Percentiles rank a stretch among this genome's conserved stretches.
These are phyloP conservation scores for Cordyceps cicadae DNA, from an alignment of 2,329 filamentous ascomycete genomes.

Conservation along the genomic window DNA sequence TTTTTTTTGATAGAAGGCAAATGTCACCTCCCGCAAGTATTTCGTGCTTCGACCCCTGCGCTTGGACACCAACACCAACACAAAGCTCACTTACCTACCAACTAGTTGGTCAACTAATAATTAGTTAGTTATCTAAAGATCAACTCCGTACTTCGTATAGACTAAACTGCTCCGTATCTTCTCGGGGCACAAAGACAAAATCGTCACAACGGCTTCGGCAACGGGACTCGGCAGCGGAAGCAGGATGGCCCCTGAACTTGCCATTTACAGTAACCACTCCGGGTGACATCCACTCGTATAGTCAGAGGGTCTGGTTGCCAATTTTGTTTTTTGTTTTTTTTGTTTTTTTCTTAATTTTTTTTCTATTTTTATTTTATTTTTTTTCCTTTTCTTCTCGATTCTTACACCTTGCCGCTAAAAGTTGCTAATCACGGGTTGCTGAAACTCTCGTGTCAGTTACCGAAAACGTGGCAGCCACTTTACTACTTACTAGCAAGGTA, in stretches of 20 bases:
- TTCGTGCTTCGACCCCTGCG: background rate
- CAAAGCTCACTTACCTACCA: no score
- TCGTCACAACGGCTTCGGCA: background rate
- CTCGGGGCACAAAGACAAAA: background rate
- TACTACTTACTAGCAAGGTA: background rate
- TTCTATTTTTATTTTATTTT: no score
- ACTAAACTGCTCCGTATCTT: background rate
- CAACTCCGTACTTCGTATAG: no score
- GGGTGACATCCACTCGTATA: conserved; percentile 1
- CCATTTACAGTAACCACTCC: background rate
- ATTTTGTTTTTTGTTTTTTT: no score
- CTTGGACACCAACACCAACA: background rate
- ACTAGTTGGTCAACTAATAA: no score
- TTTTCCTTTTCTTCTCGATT: no score
- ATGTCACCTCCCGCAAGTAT: no score
- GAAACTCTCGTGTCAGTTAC: conserved; percentile 9
- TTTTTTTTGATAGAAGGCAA: no score
- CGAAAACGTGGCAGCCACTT: conserved; percentile 10
- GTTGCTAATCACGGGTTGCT: background rate
- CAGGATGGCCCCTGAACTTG: background rate
- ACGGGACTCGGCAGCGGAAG: background rate
- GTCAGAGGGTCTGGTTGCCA: background rate
- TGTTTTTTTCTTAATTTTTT: no score
- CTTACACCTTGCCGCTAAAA: background rate
- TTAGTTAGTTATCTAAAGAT: no score